Percentiles rank a stretch among this genome's conserved stretches.
Evolutionary conservation across 1,284 basidiomycete species (phyloP).

Genomic region (Amylostereum areolatum): DNA sequence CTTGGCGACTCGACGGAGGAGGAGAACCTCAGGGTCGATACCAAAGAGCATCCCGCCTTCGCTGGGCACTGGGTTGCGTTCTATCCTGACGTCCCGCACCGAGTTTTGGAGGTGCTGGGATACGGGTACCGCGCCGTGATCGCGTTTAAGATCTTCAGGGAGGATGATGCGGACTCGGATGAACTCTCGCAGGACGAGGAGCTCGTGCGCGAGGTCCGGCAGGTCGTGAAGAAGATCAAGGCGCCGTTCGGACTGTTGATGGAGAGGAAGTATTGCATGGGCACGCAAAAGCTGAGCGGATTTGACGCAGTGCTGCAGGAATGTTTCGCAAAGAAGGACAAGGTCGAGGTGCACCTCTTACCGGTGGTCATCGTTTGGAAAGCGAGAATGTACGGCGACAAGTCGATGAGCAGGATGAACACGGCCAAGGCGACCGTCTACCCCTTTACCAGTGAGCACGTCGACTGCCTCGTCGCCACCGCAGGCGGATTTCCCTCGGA

Average conservation of each 20-base stretch:
- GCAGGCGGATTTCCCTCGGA: too few relatives aligned
- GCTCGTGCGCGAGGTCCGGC: too few relatives aligned
- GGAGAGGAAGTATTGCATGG: background rate
- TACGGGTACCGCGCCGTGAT: constrained; percentile 15
- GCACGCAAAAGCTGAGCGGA: background rate
- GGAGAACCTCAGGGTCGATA: constrained; percentile 4
- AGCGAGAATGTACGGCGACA: too few relatives aligned
- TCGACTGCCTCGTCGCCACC: too few relatives aligned
- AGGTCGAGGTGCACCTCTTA: background rate
- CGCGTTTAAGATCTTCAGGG: too few relatives aligned
- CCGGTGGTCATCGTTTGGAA: background rate
- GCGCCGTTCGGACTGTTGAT: background rate
- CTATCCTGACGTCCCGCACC: constrained; percentile 27
- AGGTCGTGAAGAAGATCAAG: background rate
- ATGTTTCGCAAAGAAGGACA: background rate
- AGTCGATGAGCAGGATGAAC: too few relatives aligned
- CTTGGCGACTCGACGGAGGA: constrained; percentile 14
- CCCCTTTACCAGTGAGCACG: too few relatives aligned
- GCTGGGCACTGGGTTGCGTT: constrained; percentile 22
- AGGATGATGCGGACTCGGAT: too few relatives aligned
- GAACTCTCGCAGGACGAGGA: too few relatives aligned
- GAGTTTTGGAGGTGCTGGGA: constrained; percentile 8
- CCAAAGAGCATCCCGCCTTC: constrained; percentile 5
- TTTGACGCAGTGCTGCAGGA: background rate
- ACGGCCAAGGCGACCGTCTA: too few relatives aligned